Evolutionary conservation across 2,329 filamentous ascomycete species (phyloP), one percentile per base, ranked within the genome.

Genomic region (Sodiomyces alkalinus): DNA sequence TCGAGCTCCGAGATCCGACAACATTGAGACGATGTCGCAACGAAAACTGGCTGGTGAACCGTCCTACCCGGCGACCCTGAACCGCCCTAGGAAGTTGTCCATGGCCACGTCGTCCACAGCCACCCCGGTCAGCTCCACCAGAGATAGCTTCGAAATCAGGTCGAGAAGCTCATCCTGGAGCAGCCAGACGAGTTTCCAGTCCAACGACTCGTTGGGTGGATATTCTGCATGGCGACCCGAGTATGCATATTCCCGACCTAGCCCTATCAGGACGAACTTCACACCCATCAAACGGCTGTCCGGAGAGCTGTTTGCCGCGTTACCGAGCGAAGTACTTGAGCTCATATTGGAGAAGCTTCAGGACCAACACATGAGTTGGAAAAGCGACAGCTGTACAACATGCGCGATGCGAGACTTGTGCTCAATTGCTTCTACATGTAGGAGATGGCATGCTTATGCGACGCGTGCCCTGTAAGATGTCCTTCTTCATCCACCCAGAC

Each of bases 381-480:
- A 50, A 3, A 64, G 59, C 36, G 48, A 50, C 19, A 72, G 68
- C 45, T 76, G 72, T 42, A 60, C 68, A 11, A 75, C 72, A 12
- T 76, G 72, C 45, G 74, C 67, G 64, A 72, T 73, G 66, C 58
- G 72, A 27, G 70, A 77, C 39, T 48, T 64, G 17, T 65, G 60
- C 38, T 60, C 58, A 22, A 44, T 74, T 22, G 56, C 61, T 8
- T 32, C 68, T 8, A 53, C 57, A 20, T 64, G 60, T 11, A 58
- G 56, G 35, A 70, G 63, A 39, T 64, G 65, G 51, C 52, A 61
- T 39, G 59, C 58, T 36, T 58, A 57, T 22, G 67, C 66, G 6
- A 57, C 61, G 13, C 47, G 49, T 13, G 60, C 60, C 10, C 44
- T 74, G 56, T 73, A 51, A 55, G 61, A 49, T 14, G 4, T n/a